A percentile compares a stretch with the other conserved stretches of the same genome.
phyloP scores from a whole-genome alignment of 345 rosid species.

The Eucalyptus guilfoylei region DNA sequence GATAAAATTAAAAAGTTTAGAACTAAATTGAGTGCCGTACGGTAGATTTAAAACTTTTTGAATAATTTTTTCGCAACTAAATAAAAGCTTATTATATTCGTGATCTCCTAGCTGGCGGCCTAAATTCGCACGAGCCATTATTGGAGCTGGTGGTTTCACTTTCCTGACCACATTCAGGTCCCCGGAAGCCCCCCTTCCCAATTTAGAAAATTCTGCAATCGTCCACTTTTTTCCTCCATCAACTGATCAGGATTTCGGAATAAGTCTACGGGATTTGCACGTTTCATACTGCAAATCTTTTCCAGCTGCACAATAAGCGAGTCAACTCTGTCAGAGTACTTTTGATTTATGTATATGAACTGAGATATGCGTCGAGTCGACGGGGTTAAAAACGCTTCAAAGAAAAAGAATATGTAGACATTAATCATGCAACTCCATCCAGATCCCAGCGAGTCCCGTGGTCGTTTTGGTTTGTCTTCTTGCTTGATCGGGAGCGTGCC shows the following conservation, averaged over 20 bases:
- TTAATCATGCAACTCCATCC: neutral
- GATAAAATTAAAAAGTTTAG: too few species aligned
- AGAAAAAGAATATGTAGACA: neutral
- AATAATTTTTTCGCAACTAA: neutral
- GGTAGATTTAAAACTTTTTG: neutral
- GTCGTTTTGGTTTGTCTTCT: neutral
- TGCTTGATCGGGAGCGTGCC: neutral
- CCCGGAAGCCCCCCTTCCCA: neutral
- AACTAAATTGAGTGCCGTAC: fast-evolving
- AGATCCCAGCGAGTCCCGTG: neutral
- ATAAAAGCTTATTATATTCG: neutral
- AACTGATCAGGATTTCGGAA: neutral
- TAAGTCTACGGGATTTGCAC: neutral
- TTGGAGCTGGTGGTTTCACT: neutral
- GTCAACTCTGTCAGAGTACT: neutral
- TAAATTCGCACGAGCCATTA: neutral
- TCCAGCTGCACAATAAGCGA: neutral
- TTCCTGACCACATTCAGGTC: neutral
- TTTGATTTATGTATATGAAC: neutral
- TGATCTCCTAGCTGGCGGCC: neutral
- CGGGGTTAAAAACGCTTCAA: neutral
- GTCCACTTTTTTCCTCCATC: neutral
- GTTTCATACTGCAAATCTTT: neutral
- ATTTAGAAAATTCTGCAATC: neutral
- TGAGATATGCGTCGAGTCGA: neutral